Conservation (phyloP, 2,329 filamentous ascomycete species). For the Lecanicillium sp. region DNA sequence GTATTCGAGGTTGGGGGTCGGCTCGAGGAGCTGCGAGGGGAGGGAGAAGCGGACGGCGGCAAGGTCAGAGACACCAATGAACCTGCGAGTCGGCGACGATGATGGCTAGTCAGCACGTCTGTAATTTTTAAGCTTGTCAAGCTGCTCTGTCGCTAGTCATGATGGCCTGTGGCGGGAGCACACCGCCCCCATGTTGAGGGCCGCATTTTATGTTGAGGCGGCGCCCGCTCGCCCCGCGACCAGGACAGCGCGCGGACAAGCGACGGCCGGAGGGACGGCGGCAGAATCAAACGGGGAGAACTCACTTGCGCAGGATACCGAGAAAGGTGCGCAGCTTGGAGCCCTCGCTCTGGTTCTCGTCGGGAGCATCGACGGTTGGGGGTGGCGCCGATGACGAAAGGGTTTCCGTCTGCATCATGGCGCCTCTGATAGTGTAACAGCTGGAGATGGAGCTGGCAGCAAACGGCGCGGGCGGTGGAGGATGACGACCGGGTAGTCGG, state of each 20-base stretch:
- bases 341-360: conserved; percentile 61
- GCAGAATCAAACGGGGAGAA: conserved; percentile 14
- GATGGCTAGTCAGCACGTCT: conserved; percentile 22
- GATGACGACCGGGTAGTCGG: neutral
- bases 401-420: conserved; percentile 18
- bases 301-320: conserved; percentile 80
- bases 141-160: neutral
- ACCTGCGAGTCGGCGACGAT: conserved; percentile 48
- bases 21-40: conserved; percentile 90
- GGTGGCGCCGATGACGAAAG: conserved; percentile 34
- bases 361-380: conserved; percentile 29
- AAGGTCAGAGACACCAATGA: conserved; percentile 93
- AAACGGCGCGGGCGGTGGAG: neutral
- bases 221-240: no score
- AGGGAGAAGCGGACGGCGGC: conserved; percentile 93
- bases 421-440: neutral
- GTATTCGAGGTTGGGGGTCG: conserved; percentile 95
- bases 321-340: conserved; percentile 88
- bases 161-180: conserved; percentile 12
- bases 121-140: neutral
- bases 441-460: neutral
- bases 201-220: conserved; percentile 9
- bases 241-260: conserved; percentile 2
- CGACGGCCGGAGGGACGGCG: conserved; percentile 5
- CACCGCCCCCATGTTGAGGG: conserved; percentile 15